Evolutionary conservation across 768 basidiomycete species (phyloP).

Genomic region (Gyrodon lividus): DNA sequence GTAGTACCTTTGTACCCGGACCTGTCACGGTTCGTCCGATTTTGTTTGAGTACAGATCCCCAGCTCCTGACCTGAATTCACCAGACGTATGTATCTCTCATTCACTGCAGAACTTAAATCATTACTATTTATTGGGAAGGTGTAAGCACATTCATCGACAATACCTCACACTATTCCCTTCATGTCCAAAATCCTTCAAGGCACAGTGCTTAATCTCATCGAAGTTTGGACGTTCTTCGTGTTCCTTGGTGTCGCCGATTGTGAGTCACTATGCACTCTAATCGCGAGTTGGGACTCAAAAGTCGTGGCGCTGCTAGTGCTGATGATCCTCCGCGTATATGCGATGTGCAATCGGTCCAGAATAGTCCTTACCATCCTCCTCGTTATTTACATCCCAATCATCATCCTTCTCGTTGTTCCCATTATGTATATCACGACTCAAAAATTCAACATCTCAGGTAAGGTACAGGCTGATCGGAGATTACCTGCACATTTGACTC

Average conservation of each 20-base stretch:
- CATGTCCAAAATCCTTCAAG: constrained; percentile 2
- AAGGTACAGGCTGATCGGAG: neutral
- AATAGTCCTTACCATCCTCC: constrained; percentile 1
- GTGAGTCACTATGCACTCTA: constrained; percentile 3
- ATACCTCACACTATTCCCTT: neutral
- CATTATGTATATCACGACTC: neutral
- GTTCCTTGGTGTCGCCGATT: constrained; percentile 13
- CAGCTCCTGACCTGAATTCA: neutral
- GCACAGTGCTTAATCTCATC: constrained; percentile 1
- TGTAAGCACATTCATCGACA: constrained; percentile 2
- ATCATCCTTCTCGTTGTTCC: constrained; percentile 1
- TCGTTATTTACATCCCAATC: neutral
- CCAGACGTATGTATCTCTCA: neutral
- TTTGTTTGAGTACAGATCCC: neutral
- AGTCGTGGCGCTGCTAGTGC: neutral
- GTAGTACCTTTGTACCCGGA: constrained; percentile 3
- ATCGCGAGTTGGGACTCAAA: neutral
- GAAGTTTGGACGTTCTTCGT: constrained; percentile 10
- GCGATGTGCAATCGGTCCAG: constrained; percentile 16
- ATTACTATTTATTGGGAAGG: neutral
- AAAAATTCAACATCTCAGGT: constrained; percentile 3
- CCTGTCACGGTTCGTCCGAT: constrained; percentile 5
- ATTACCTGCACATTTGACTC: neutral
- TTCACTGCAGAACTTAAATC: neutral
- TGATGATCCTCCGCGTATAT: constrained; percentile 20